Conservation (phyloP, 768 basidiomycete genomes). For the Xerocomus brunneocitrinus region DNA sequence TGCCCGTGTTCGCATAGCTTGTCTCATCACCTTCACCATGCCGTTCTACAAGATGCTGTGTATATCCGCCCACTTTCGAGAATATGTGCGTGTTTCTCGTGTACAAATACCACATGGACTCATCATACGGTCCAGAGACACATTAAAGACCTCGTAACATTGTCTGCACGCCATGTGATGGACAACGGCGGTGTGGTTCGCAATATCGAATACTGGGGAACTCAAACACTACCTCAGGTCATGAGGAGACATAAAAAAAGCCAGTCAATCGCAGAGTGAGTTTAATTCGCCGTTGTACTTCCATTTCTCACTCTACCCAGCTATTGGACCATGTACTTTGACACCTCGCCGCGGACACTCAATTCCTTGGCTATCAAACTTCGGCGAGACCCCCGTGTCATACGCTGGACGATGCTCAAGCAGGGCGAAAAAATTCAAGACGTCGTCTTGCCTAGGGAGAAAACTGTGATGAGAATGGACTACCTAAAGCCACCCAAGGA, state of each 20-base stretch:
- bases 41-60: slow-evolving; percentile 87
- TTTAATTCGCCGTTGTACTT: slow-evolving; percentile 17
- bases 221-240: slow-evolving; percentile 63
- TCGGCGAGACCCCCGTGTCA: slow-evolving; percentile 74
- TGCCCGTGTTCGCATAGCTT: not conserved
- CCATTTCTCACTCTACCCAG: slow-evolving; percentile 36
- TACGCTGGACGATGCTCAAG: slow-evolving; percentile 79
- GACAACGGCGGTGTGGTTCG: slow-evolving; percentile 78
- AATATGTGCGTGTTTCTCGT: slow-evolving; percentile 53
- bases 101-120: not conserved
- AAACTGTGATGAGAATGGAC: slow-evolving; percentile 33
- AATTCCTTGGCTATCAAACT: slow-evolving; percentile 61
- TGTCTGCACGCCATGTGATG: slow-evolving; percentile 68
- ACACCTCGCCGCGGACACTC: slow-evolving; percentile 72
- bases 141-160: slow-evolving; percentile 69
- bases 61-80: slow-evolving; percentile 67
- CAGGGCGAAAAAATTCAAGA: slow-evolving; percentile 71
- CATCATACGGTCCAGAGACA: slow-evolving; percentile 44
- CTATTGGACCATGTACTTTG: slow-evolving; percentile 90
- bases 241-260: slow-evolving; percentile 61
- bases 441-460: slow-evolving; percentile 50
- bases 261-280: slow-evolving; percentile 72
- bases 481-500: slow-evolving; percentile 18
- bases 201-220: slow-evolving; percentile 72
- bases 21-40: slow-evolving; percentile 40